A percentile compares a stretch with the other conserved stretches of the same genome.
Conservation (phyloP, 257 asterid species). For the Solanum ahanhuiri region DNA sequence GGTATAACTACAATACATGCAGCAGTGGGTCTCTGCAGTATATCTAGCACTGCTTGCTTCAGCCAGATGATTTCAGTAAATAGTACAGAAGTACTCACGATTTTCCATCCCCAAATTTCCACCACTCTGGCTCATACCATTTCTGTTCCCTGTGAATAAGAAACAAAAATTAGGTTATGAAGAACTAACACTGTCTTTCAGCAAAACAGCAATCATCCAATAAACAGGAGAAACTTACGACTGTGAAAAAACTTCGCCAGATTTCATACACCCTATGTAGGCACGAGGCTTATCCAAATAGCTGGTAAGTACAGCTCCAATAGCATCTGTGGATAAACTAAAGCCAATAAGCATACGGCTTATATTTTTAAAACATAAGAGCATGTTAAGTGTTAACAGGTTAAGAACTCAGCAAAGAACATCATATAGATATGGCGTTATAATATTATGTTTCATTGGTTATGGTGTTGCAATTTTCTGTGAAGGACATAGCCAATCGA, state of each 20-base stretch:
- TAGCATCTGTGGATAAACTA: slow-evolving; percentile 45
- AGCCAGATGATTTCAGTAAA: background rate
- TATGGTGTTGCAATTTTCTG: background rate
- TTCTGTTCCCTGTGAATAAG: slow-evolving; percentile 45
- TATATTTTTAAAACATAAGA: background rate
- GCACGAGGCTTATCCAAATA: slow-evolving; percentile 67
- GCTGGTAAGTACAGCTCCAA: slow-evolving; percentile 62
- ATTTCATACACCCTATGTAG: slow-evolving; percentile 93
- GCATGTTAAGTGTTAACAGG: background rate
- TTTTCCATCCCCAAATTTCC: slow-evolving; percentile 96
- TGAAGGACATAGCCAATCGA: background rate
- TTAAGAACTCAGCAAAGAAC: background rate
- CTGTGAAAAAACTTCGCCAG: slow-evolving; percentile 80
- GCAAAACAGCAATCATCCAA: background rate
- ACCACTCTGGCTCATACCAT: slow-evolving; percentile 98
- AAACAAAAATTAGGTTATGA: background rate
- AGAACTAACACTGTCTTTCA: background rate
- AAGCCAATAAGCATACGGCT: background rate
- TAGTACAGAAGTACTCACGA: slow-evolving; percentile 43
- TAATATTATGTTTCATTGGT: background rate
- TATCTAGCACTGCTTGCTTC: background rate
- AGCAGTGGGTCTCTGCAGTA: background rate
- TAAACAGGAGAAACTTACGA: slow-evolving; percentile 40
- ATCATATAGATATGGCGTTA: background rate
- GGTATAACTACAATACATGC: background rate